These are phyloP conservation scores for Pseudopyrenochaeta lycopersici DNA, from an alignment of 2,329 filamentous ascomycete genomes.

Conservation along the genomic window DNA sequence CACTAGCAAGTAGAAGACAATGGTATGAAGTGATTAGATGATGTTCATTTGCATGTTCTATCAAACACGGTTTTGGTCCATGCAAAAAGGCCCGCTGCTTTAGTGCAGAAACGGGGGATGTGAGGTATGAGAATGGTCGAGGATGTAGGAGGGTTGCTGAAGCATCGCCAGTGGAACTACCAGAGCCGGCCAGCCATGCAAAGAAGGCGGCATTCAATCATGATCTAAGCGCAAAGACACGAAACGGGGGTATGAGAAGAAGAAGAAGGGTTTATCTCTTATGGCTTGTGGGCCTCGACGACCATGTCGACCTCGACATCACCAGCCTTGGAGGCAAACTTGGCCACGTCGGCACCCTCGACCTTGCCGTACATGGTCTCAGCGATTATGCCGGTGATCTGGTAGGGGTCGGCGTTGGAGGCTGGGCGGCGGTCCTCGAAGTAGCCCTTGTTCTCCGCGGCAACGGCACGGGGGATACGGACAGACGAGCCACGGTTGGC, in stretches of 20 bases:
- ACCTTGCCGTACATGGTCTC: constrained; percentile 68
- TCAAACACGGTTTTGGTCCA: too few relatives aligned
- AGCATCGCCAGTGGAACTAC: not conserved
- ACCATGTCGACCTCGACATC: constrained; percentile 47
- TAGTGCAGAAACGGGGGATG: not conserved
- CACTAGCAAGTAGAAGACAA: too few relatives aligned
- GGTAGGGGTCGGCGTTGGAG: constrained; percentile 88
- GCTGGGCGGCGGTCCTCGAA: constrained; percentile 77
- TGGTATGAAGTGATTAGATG: too few relatives aligned
- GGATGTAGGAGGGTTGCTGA: not conserved
- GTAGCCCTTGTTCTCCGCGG: constrained; percentile 91
- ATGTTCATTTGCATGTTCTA: too few relatives aligned
- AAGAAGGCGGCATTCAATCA: not conserved
- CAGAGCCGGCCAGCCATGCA: not conserved
- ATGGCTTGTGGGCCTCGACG: constrained; percentile 38
- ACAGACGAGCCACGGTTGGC: constrained; percentile 96
- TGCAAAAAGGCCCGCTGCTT: too few relatives aligned
- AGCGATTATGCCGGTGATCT: constrained; percentile 82
- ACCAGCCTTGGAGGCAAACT: constrained; percentile 48
- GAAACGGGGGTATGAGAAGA: constrained; percentile 19
- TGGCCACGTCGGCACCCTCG: constrained; percentile 58
- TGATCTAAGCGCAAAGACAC: constrained; percentile 1
- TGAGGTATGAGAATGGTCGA: not conserved
- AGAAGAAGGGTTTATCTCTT: constrained; percentile 14
- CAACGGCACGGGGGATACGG: constrained; percentile 86